Conservation (phyloP, 2,329 filamentous ascomycete genomes). For the Talaromyces sp. region DNA sequence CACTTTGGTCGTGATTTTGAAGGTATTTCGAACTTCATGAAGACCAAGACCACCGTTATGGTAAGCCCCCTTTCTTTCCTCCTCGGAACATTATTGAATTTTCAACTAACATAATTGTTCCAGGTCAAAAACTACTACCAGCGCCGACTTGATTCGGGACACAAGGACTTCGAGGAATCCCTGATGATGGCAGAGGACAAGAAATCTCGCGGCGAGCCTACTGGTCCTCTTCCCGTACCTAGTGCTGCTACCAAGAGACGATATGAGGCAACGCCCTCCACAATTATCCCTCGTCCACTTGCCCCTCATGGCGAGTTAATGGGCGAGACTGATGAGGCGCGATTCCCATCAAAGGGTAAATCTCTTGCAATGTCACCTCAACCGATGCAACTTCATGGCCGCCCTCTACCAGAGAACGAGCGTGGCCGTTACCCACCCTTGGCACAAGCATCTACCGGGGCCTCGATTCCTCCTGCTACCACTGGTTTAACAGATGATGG, state of each 20-base stretch:
- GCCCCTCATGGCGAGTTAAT: slow-evolving; percentile 46
- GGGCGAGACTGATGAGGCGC: slow-evolving; percentile 35
- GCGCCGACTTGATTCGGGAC: slow-evolving; percentile 47
- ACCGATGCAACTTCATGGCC: slow-evolving; percentile 34
- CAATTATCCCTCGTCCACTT: slow-evolving; percentile 44
- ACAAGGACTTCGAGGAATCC: slow-evolving; percentile 48
- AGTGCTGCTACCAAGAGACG: slow-evolving; percentile 50
- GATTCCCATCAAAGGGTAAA: slow-evolving; percentile 35
- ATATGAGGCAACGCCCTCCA: slow-evolving; percentile 50
- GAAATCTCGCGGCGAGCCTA: slow-evolving; percentile 48
- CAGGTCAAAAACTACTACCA: slow-evolving; percentile 56
- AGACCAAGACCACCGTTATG: slow-evolving; percentile 56
- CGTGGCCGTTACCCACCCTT: slow-evolving; percentile 42
- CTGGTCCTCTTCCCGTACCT: slow-evolving; percentile 47
- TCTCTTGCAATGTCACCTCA: slow-evolving; percentile 35
- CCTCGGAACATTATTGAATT: neutral
- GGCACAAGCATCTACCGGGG: slow-evolving; percentile 41
- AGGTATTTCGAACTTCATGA: slow-evolving; percentile 54
- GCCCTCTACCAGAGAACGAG: slow-evolving; percentile 39
- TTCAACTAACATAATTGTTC: neutral
- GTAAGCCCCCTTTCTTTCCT: slow-evolving; percentile 36
- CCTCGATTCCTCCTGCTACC: slow-evolving; percentile 27
- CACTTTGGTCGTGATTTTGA: slow-evolving; percentile 54
- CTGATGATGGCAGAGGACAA: slow-evolving; percentile 48
- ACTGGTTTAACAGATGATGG: slow-evolving; percentile 38